Percentiles rank a stretch among this genome's conserved stretches.
Evolutionary conservation across 352 stramenopile genomes (phyloP).

Genomic region (Globisporangium echinulatum): DNA sequence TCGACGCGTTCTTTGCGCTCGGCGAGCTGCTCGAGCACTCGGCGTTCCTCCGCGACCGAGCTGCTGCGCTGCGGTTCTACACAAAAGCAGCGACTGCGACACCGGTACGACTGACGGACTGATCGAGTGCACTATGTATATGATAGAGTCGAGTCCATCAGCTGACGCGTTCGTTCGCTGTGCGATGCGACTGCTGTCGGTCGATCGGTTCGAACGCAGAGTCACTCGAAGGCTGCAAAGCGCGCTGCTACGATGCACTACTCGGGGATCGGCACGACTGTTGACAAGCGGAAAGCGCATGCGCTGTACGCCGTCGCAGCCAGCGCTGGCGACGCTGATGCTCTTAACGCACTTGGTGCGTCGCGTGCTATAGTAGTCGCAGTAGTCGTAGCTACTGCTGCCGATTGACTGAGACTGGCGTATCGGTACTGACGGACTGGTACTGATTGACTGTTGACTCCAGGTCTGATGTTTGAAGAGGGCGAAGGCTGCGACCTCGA

Average conservation of each 20-base stretch:
- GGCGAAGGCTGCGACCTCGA: conserved; percentile 67
- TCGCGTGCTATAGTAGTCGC: neutral
- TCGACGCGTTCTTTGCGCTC: conserved; percentile 32
- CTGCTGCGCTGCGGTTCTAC: conserved; percentile 54
- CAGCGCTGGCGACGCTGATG: conserved; percentile 37
- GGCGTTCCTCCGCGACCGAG: conserved; percentile 34
- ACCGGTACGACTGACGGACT: conserved; percentile 9
- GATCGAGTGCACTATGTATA: no score
- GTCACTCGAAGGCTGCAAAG: conserved; percentile 38
- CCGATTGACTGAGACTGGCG: neutral
- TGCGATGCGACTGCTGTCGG: neutral
- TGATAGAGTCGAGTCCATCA: neutral
- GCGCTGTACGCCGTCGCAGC: conserved; percentile 54
- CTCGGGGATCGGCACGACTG: conserved; percentile 36
- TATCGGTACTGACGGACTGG: neutral
- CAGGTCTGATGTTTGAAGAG: conserved; percentile 73
- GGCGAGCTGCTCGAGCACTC: conserved; percentile 55
- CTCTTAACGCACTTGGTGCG: conserved; percentile 65
- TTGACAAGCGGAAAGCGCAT: conserved; percentile 46
- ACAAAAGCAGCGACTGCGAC: conserved; percentile 36
- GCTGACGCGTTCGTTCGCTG: neutral
- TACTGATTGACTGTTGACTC: neutral
- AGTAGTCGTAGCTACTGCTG: neutral
- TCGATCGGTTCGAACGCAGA: conserved; percentile 8
- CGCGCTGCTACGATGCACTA: conserved; percentile 62